phyloP scores from a whole-genome alignment of 2,329 filamentous ascomycete species.

The Aspergillus chevalieri region DNA sequence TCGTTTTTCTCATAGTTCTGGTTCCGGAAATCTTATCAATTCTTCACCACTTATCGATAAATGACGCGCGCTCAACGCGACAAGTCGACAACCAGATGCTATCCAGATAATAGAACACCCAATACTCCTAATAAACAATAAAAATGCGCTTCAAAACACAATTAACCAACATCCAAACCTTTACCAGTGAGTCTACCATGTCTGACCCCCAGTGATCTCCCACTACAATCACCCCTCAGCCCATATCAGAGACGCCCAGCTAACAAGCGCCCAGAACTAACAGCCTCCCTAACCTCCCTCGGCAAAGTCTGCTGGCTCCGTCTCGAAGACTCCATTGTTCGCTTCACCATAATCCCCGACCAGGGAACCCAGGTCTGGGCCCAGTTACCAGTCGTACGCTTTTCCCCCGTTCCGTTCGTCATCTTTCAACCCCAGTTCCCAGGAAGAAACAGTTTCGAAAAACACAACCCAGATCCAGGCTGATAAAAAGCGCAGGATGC shows the following conservation, averaged over 20 bases:
- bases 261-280: slow-evolving; percentile 46
- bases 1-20: too few species aligned
- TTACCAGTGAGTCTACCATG: slow-evolving; percentile 41
- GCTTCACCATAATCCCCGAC: slow-evolving; percentile 93
- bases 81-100: background rate
- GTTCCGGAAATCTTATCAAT: background rate
- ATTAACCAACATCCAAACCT: slow-evolving; percentile 34
- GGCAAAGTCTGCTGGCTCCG: slow-evolving; percentile 88
- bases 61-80: background rate
- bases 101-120: background rate
- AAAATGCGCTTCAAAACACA: slow-evolving; percentile 31
- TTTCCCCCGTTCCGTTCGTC: background rate
- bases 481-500: slow-evolving; percentile 32
- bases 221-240: background rate
- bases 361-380: slow-evolving; percentile 96
- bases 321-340: slow-evolving; percentile 76
- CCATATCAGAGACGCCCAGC: background rate
- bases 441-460: slow-evolving; percentile 2
- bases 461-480: slow-evolving; percentile 42
- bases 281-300: slow-evolving; percentile 56
- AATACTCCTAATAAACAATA: background rate
- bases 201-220: background rate
- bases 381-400: slow-evolving; percentile 49
- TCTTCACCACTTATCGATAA: background rate
- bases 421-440: background rate